phyloP scores from a whole-genome alignment of 345 rosid genomes.

The Eucalyptus regnans region DNA sequence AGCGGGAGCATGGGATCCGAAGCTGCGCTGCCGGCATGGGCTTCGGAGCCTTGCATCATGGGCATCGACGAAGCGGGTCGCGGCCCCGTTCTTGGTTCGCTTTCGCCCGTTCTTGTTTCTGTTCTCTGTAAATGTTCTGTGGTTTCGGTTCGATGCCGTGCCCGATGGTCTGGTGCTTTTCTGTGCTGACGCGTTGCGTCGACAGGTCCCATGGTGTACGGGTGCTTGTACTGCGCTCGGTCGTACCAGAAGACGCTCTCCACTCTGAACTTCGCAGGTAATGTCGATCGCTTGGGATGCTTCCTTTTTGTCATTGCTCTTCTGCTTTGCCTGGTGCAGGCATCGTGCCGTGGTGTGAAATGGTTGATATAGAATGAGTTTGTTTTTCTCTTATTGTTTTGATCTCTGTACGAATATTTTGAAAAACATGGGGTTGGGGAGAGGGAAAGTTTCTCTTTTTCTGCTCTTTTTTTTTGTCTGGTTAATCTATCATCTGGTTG shows the following conservation, averaged over 20 bases:
- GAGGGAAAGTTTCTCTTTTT: not conserved
- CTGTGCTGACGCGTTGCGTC: not conserved
- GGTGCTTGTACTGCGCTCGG: constrained; percentile 82
- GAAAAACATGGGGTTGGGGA: not conserved
- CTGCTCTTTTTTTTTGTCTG: not conserved
- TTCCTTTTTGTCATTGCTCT: not conserved
- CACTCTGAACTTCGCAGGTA: constrained; percentile 76
- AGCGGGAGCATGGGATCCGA: constrained; percentile 15
- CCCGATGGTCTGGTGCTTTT: not conserved
- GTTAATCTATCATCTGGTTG: not conserved
- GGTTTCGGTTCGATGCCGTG: not conserved
- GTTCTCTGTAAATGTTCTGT: not conserved
- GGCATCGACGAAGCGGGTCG: constrained; percentile 98
- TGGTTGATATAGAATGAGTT: not conserved
- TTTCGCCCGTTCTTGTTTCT: not conserved
- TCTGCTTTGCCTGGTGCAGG: not conserved
- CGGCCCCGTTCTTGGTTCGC: constrained; percentile 74
- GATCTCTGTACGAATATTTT: not conserved
- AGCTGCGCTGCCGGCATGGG: constrained; percentile 41
- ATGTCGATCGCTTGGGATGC: not conserved
- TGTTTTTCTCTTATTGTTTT: not conserved
- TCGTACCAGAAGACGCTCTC: constrained; percentile 71
- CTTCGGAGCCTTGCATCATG: constrained; percentile 72
- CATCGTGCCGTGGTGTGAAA: not conserved
- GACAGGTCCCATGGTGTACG: constrained; percentile 97